Conservation (phyloP, 2,329 filamentous ascomycete genomes). For the Grosmannia huntii region DNA sequence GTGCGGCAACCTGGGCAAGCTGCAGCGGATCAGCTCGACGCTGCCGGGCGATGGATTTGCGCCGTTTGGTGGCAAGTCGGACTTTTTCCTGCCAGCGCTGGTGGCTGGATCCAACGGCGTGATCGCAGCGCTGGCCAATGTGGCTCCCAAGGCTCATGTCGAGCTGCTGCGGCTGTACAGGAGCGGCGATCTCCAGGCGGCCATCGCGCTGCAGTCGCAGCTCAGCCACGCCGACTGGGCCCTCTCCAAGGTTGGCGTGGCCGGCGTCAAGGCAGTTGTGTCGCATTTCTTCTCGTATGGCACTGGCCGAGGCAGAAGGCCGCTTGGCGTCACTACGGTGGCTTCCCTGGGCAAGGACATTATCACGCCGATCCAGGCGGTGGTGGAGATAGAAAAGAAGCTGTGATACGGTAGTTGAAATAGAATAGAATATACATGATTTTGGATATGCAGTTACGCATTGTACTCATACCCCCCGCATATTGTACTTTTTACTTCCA, state of each 20-base stretch:
- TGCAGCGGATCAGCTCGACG: constrained; percentile 26
- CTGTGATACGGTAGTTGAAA: no score
- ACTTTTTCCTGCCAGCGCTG: constrained; percentile 28
- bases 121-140: constrained; percentile 27
- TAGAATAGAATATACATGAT: neutral
- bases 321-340: neutral
- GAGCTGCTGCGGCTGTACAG: neutral
- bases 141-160: constrained; percentile 11
- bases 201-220: neutral
- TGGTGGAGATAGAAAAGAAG: neutral
- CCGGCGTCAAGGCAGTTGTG: constrained; percentile 4
- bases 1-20: constrained; percentile 46
- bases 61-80: constrained; percentile 25
- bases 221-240: constrained; percentile 5
- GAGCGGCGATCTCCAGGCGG: neutral
- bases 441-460: no score
- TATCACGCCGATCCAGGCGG: neutral
- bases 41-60: constrained; percentile 15
- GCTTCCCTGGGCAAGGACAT: neutral
- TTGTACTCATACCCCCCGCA: no score
- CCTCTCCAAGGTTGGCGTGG: constrained; percentile 1
- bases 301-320: constrained; percentile 1
- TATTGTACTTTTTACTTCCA: no score
- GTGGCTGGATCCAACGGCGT: constrained; percentile 26
- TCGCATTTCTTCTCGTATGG: constrained; percentile 2